Evolutionary conservation across 805 yeast species (phyloP), one percentile per base, ranked within the genome.

Genomic region (Wickerhamomyces ciferrii): DNA sequence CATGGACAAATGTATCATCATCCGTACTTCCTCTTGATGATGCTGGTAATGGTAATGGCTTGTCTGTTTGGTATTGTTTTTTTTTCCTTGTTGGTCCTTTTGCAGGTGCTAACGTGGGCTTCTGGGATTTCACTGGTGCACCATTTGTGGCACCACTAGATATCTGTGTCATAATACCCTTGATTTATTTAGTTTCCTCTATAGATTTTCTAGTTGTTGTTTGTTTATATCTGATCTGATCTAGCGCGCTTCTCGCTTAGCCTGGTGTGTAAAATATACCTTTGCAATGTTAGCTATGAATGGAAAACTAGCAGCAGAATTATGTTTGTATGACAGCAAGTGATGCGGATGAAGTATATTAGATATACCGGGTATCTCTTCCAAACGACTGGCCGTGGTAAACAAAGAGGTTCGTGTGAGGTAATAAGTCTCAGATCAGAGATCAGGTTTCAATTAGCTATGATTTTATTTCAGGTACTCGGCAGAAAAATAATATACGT

Each of bases 1-100:
- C 74, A 51, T 71, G 71, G 36, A 56, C 61, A 39, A 58, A 59
- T 9, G 40, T 49, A 14, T 55, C 62, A 15, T 51, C 53, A 10
- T 23, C 41, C 25, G 17, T 19, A 21, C 15, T 31, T 23, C 9
- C 23, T 35, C 35, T 37, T 10, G 10, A 38, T 23, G 42, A 35
- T n/a, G 37, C 32, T 3, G 48, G 51, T 20, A 43, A 15, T 5
- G 51, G 48, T 18, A 48, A 31, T 9, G 51, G 45, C 27, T 48
- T 48, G 17, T 39, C 20, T 24, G 24, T 39, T 7, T 39, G 24
- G 17, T 34, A 32, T 20, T 18, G 23, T 19, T 31, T 48, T 45
- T 32, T 48, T 48, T 17, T 38, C 32, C 20, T 34, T 47, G 10
- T 45, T 49, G 17, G 55, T 50, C 23, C 38, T 13, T 35, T 35